Evolutionary conservation across 495 filamentous ascomycete species (phyloP), one percentile per base, ranked within the genome.

Genomic region (Oidiodendron maius): DNA sequence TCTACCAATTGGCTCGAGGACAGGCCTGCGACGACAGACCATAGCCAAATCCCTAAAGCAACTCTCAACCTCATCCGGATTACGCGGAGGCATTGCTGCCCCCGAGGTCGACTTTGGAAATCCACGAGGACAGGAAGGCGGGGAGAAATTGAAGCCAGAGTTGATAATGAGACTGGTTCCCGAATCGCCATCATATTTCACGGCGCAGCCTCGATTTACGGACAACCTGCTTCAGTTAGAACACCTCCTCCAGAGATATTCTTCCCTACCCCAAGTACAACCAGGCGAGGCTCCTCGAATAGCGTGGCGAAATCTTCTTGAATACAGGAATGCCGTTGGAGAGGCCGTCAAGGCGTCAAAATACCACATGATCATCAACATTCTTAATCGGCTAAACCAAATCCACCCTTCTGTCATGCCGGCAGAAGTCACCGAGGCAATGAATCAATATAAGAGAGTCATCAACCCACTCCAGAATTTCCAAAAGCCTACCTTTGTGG

Each of bases 141-240:
- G 23, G 6, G 25, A 46, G 9, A 28, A 4, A 21, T 30, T 38
- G 18, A 32, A 46, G 16, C 16, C 38, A 9, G 2, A 23, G 10
- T 60, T 61, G 48, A 42, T 44, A 36, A 80, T 86, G 48, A 86
- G 93, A 44, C 70, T 94, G 21, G 70, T 95, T 28, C 93, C 93
- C 15, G 74, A 77, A 0, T 96, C 93, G 6, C 84, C 87, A 2
- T 89, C 91, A 39, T 99, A 97, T 69, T 99, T 97, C 75, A 91
- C 89, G 52, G 84, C 82, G 25, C 84, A 78, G 32, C 86, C 90
- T 2, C 70, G 73, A 28, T 96, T 94, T 74, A 91, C 83, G 68
- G 93, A 99, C 65, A 77, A 85, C 61, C 76, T 86, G 56, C 77
- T 99, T 51, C 61, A 65, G 2, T 74, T 99, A 12, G 77, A 88